Base-by-base conservation (phyloP, 2,329 filamentous ascomycete species). In the Pseudofabraea citricarpa region DNA sequence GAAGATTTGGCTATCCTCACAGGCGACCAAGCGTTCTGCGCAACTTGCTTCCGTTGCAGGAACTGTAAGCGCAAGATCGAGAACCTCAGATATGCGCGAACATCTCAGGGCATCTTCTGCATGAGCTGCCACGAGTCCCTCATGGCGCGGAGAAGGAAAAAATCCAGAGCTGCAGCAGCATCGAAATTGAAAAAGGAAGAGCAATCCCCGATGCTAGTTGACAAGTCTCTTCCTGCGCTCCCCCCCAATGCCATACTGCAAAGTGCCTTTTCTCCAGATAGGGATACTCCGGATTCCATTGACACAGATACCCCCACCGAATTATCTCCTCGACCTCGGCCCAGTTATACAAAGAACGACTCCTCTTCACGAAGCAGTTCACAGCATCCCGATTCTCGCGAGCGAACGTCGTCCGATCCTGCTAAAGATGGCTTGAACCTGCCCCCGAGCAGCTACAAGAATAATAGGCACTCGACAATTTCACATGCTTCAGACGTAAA, bases 61-160 rank as follows among this genome's bases (percentile, higher is more conserved):
- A 98, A 97, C 65, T 98, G 93, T 75, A 98, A 97, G 73, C 83
- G 87, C 63, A 96, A 96, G 72, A 98, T 98, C 48, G 93, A 98
- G 67, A 98, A 98, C 64, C 74, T 98, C 52, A 84, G 91, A 64
- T 98, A 97, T 79, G 93, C 93, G 43, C 83, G 93, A 60, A 98
- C 93, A 1, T 96, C 91, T 6, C 93, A 97, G 66, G 93, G 93
- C 48, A 98, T 98, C 56, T 97, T 98, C 63, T 98, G 93, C 70
- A 98, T 98, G 93, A 90, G 85, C 60, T 98, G 93, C 64, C 93
- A 98, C 62, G 93, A 98, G 67, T 93, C 89, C 21, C 70, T 98
- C 41, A 97, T 97, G 90, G 89, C 91, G 39, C 77, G 91, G 51
- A 79, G 91, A 52, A 79, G 89, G 59, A 96, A 97, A 69, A 90